Evolutionary conservation across 169 alveolate genomes (phyloP).

Genomic region (Plasmodium yoelii): DNA sequence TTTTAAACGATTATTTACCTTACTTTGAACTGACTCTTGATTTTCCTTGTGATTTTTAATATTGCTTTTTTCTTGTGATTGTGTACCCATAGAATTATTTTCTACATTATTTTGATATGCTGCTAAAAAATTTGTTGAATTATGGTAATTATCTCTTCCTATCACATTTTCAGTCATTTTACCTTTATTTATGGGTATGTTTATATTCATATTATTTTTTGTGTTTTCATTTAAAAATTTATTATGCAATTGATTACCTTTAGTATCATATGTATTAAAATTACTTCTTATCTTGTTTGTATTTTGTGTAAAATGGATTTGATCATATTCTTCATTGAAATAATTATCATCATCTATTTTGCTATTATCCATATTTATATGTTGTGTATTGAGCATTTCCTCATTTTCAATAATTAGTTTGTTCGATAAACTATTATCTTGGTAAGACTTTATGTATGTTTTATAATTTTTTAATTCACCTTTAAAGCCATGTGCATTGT

Average conservation of each 20-base stretch:
- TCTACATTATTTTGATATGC: too few relatives aligned
- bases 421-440: slow-evolving; percentile 12
- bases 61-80: neutral
- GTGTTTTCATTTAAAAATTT: slow-evolving; percentile 10
- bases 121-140: too few relatives aligned
- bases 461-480: neutral
- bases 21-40: slow-evolving; percentile 15
- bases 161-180: too few relatives aligned
- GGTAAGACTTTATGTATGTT: neutral
- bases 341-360: neutral
- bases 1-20: slow-evolving; percentile 44
- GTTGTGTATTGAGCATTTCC: neutral
- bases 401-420: neutral
- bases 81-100: too few relatives aligned
- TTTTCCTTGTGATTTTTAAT: slow-evolving; percentile 5
- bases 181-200: neutral
- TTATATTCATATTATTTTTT: slow-evolving; percentile 2
- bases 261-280: neutral
- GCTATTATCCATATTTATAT: neutral
- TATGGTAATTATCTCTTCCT: too few relatives aligned
- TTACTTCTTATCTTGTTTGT: neutral
- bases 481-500: neutral
- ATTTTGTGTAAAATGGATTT: neutral
- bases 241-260: neutral
- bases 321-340: slow-evolving; percentile 3